Conservation (phyloP, 352 stramenopile genomes). For the Pythium brachiatum region DNA sequence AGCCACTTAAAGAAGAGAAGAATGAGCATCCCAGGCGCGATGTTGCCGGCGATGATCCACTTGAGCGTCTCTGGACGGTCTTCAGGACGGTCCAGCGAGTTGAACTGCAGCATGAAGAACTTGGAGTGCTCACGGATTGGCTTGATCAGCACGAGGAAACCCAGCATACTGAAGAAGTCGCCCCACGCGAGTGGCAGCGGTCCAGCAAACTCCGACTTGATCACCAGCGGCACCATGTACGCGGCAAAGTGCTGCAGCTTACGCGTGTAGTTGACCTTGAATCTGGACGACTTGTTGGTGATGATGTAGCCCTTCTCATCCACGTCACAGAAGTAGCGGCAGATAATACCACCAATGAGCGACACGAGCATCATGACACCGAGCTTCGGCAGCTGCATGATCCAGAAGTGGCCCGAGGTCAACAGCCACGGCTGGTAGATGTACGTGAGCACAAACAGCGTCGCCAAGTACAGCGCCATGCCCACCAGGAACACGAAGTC, state of each 20-base stretch:
- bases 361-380: constrained; percentile 63
- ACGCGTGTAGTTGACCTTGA: constrained; percentile 88
- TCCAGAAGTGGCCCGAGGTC: constrained; percentile 25
- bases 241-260: constrained; percentile 79
- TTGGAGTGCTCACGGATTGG: constrained; percentile 73
- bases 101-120: constrained; percentile 89
- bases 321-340: constrained; percentile 80
- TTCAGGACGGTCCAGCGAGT: constrained; percentile 81
- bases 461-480: constrained; percentile 44
- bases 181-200: constrained; percentile 71
- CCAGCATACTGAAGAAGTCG: constrained; percentile 79
- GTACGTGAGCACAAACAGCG: constrained; percentile 44
- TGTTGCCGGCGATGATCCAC: constrained; percentile 52
- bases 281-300: constrained; percentile 65
- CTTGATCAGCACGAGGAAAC: constrained; percentile 84
- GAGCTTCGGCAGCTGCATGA: constrained; percentile 49
- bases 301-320: constrained; percentile 85
- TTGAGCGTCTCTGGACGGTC: constrained; percentile 48
- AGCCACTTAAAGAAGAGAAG: constrained; percentile 87
- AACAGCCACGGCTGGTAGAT: constrained; percentile 48
- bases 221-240: constrained; percentile 76
- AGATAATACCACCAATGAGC: constrained; percentile 71
- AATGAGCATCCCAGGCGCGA: constrained; percentile 61
- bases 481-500: constrained; percentile 58
- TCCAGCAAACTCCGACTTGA: constrained; percentile 58